Percentiles rank a stretch among this genome's conserved stretches.
Conservation (phyloP, 768 basidiomycete species). For the Mycena maculata region DNA sequence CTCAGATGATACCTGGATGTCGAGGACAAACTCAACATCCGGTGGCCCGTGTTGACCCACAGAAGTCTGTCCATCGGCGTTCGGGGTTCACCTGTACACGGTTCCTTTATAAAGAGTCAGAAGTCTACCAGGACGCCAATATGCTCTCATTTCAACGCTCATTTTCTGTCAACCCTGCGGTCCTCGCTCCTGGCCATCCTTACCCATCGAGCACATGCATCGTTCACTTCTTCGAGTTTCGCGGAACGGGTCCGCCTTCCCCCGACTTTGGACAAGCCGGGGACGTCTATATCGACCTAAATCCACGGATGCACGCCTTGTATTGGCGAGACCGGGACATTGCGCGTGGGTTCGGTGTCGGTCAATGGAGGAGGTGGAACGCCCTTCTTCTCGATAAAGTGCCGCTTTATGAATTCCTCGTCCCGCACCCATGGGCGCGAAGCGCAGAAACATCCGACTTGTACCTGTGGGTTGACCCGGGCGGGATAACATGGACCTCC, state of each 20-base stretch:
- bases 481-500: constrained; percentile 23
- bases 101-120: background rate
- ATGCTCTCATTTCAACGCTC: constrained; percentile 22
- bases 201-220: constrained; percentile 13
- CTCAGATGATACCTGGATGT: background rate
- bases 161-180: constrained; percentile 13
- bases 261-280: constrained; percentile 38
- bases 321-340: constrained; percentile 28
- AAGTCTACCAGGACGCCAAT: background rate
- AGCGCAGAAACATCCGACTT: constrained; percentile 22
- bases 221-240: constrained; percentile 41
- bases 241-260: constrained; percentile 40
- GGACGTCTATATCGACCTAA: constrained; percentile 41
- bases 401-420: constrained; percentile 19
- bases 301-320: constrained; percentile 12
- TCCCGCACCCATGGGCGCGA: constrained; percentile 27
- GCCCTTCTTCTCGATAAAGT: constrained; percentile 19
- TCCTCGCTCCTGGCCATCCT: constrained; percentile 19
- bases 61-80: background rate
- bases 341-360: background rate
- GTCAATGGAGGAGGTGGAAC: constrained; percentile 23
- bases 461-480: constrained; percentile 29
- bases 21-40: background rate
- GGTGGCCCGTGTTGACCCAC: background rate
- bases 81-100: background rate